Evolutionary conservation across 2,329 filamentous ascomycete species (phyloP).

Genomic region (Hysterium pulicare): DNA sequence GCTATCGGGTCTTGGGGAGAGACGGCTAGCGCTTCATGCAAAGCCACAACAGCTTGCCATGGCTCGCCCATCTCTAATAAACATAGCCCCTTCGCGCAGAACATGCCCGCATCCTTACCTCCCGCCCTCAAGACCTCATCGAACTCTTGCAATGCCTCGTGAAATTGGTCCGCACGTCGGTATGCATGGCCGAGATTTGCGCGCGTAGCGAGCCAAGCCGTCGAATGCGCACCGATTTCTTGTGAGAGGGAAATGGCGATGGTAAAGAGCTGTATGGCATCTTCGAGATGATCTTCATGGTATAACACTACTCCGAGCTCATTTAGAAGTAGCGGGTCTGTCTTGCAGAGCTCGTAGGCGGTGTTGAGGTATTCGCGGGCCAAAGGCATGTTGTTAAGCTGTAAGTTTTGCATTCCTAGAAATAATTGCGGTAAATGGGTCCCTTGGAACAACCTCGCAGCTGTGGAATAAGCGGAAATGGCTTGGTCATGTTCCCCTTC

Average conservation of each 20-base stretch:
- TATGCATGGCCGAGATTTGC: conserved; percentile 89
- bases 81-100: conserved; percentile 79
- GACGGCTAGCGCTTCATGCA: conserved; percentile 82
- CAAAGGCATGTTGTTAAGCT: conserved; percentile 88
- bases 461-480: conserved; percentile 95
- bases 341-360: conserved; percentile 76
- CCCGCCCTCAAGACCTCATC: conserved; percentile 82
- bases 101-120: conserved; percentile 73
- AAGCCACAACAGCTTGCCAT: conserved; percentile 73
- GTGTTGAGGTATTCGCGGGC: conserved; percentile 93
- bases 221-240: conserved; percentile 76
- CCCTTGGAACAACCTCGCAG: conserved; percentile 90
- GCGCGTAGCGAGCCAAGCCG: conserved; percentile 77
- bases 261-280: conserved; percentile 74
- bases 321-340: conserved; percentile 86
- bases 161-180: conserved; percentile 65
- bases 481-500: conserved; percentile 98
- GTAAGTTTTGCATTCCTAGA: conserved; percentile 96
- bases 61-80: conserved; percentile 72
- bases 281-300: conserved; percentile 75
- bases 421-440: conserved; percentile 95
- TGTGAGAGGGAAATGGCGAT: conserved; percentile 73
- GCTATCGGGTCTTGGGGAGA: conserved; percentile 77
- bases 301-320: conserved; percentile 96
- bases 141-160: conserved; percentile 74